Base-by-base conservation (phyloP, 192 early-diverging fungal genomes). In the Coemansia asiatica region DNA sequence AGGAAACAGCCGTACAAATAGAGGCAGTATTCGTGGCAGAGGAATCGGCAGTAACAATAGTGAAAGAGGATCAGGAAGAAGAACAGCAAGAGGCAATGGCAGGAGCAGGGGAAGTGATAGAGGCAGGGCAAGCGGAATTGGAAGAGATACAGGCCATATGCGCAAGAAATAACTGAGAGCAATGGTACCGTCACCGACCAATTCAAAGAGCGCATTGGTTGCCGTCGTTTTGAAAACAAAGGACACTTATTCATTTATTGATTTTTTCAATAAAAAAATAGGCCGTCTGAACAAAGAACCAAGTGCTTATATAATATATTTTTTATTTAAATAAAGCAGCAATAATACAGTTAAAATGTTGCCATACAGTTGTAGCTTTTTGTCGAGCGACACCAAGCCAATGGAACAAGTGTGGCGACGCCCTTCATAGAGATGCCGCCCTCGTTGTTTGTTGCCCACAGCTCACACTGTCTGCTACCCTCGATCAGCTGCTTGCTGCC, bases 341-440 rank as follows among this genome's bases (percentile, higher is more conserved):
- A n/a, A n/a, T n/a, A n/a, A n/a, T n/a, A n/a, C n/a, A n/a, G n/a
- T n/a, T n/a, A n/a, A n/a, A n/a, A n/a, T n/a, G n/a, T n/a, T n/a
- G n/a, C n/a, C n/a, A n/a, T n/a, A n/a, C n/a, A n/a, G n/a, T n/a
- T n/a, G n/a, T n/a, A n/a, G n/a, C n/a, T n/a, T n/a, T n/a, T n/a
- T n/a, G n/a, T n/a, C n/a, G 13, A 19, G 31, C 31, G 3, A 3
- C 33, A 21, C 56, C 38, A 38, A 28, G 55, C 44, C 16, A 60
- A 21, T 23, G 68, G 62, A 60, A 68, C 77, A 71, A 80, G 54
- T 4, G 77, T 75, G 15, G 85, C 89, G 4, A 71, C 66, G 35
- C 90, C 91, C 63, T 86, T 87, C 88, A 93, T 90, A 31, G 90
- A 83, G 53, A 93, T 47, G n/a, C 86, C 85, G 8, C 85, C 87